phyloP scores from a whole-genome alignment of 306 rosid species.

The Lathyrus tuberosus region DNA sequence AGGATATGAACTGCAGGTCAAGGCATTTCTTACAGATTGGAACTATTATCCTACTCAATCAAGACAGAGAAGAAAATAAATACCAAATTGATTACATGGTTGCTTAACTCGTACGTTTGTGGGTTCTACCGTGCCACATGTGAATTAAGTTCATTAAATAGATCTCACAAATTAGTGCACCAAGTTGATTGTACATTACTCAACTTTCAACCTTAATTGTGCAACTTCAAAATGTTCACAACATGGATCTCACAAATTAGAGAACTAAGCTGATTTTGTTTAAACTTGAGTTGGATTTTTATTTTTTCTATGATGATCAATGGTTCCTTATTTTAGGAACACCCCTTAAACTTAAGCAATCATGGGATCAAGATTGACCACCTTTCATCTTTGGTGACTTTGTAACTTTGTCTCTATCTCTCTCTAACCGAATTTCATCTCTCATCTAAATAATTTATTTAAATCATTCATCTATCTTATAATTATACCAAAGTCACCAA shows the following conservation, averaged over 20 bases:
- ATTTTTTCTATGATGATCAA: too few species aligned
- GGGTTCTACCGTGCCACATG: conserved; percentile 14
- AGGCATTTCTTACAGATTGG: conserved; percentile 6
- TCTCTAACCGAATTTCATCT: too few species aligned
- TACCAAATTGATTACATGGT: neutral
- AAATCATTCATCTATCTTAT: too few species aligned
- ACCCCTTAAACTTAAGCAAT: neutral
- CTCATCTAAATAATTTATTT: too few species aligned
- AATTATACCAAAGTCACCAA: too few species aligned
- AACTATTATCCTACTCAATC: conserved; percentile 18
- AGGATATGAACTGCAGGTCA: conserved; percentile 19
- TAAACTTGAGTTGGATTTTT: neutral
- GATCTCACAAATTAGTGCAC: neutral
- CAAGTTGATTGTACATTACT: neutral
- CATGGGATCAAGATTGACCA: neutral
- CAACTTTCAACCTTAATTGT: neutral
- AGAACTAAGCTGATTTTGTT: neutral
- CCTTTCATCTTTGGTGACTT: too few species aligned
- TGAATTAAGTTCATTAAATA: neutral
- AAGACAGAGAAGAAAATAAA: conserved; percentile 16
- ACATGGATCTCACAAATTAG: neutral
- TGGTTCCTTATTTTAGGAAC: neutral
- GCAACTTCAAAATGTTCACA: neutral
- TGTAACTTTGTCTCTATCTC: too few species aligned
- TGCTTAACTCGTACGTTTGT: conserved; percentile 5